phyloP scores from a whole-genome alignment of 1,284 basidiomycete species.

The Ceratobasidium sp. region DNA sequence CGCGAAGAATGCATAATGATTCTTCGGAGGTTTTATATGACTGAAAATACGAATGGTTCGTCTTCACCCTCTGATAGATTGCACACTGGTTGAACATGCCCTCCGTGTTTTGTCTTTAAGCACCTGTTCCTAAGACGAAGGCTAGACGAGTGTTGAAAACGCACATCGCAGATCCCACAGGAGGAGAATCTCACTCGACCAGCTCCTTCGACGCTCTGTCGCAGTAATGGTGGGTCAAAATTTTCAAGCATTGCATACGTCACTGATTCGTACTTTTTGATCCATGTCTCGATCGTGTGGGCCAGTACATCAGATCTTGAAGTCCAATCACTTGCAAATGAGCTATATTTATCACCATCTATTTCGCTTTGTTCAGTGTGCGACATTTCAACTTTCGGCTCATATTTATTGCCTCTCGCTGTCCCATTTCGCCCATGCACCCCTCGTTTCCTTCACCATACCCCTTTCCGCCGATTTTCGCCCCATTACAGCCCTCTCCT shows the following conservation, averaged over 20 bases:
- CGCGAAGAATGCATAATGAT: slow-evolving; percentile 97
- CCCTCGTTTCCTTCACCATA: too few species aligned
- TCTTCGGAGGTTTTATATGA: slow-evolving; percentile 94
- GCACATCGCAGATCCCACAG: slow-evolving; percentile 63
- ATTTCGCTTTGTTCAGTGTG: too few species aligned
- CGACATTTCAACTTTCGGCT: too few species aligned
- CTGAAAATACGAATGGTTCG: slow-evolving; percentile 93
- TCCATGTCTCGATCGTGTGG: too few species aligned
- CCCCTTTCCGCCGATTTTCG: too few species aligned
- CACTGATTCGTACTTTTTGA: too few species aligned
- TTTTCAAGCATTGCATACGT: not conserved
- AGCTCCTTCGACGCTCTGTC: not conserved
- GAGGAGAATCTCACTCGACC: not conserved
- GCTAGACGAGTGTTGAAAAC: slow-evolving; percentile 79
- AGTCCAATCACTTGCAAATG: too few species aligned
- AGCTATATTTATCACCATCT: too few species aligned
- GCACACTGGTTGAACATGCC: not conserved
- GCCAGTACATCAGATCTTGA: too few species aligned
- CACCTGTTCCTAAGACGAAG: slow-evolving; percentile 83
- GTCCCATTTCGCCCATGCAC: too few species aligned
- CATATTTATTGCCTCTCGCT: too few species aligned
- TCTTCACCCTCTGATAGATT: slow-evolving; percentile 19
- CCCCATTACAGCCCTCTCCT: too few species aligned
- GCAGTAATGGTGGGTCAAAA: not conserved
- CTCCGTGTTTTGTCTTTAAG: slow-evolving; percentile 60